Evolutionary conservation across 306 rosid species (phyloP).

Genomic region (Vigna radiata): DNA sequence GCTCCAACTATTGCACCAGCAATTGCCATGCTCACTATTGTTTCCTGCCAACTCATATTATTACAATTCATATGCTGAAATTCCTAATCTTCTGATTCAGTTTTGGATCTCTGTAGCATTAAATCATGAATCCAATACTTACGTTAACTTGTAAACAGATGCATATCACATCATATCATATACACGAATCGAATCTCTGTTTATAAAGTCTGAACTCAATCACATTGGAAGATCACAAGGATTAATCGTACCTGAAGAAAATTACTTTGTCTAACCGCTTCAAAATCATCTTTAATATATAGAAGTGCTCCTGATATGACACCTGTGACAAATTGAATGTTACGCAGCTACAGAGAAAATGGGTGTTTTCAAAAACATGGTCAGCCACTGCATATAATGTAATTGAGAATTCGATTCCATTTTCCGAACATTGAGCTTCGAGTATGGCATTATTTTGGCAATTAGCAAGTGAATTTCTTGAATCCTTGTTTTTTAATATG

Average conservation of each 20-base stretch:
- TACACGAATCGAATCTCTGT: neutral
- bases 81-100: neutral
- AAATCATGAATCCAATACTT: neutral
- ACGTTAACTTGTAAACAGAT: neutral
- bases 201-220: neutral
- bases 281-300: slow-evolving; percentile 57
- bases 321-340: slow-evolving; percentile 34
- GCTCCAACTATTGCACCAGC: slow-evolving; percentile 89
- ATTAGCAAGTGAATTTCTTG: neutral
- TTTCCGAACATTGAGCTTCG: too few relatives aligned
- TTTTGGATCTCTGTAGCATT: neutral
- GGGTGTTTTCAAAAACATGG: too few relatives aligned
- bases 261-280: slow-evolving; percentile 43
- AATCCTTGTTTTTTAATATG: neutral
- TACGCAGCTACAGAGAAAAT: neutral
- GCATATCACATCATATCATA: neutral
- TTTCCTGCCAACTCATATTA: slow-evolving; percentile 50
- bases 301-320: slow-evolving; percentile 58
- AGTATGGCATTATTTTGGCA: neutral
- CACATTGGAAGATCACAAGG: neutral
- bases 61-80: neutral
- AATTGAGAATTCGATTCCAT: neutral
- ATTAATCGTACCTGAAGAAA: slow-evolving; percentile 40
- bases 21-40: slow-evolving; percentile 91
- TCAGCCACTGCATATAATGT: neutral